A percentile compares a stretch with the other conserved stretches of the same genome.
phyloP scores from a whole-genome alignment of 371 early-diverging fungal genomes.

The Mortierella polycephala region DNA sequence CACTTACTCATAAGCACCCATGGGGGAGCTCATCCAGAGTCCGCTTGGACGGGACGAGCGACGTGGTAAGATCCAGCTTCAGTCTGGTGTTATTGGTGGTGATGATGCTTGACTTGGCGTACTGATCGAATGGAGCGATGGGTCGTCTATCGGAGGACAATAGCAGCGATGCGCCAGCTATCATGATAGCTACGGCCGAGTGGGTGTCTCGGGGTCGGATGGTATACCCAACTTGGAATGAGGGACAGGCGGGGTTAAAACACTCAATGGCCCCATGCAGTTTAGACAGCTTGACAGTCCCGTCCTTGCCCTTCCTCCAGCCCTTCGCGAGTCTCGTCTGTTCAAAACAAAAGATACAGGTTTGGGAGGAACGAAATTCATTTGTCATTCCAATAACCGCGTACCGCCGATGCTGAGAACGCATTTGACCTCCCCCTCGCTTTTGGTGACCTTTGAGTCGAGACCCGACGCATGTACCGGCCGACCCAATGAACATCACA shows the following conservation, averaged over 20 bases:
- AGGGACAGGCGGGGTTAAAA: background rate
- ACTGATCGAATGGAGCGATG: too few relatives aligned
- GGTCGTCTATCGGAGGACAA: too few relatives aligned
- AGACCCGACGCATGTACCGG: background rate
- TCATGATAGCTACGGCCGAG: background rate
- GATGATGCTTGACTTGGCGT: too few relatives aligned
- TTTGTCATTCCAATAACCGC: background rate
- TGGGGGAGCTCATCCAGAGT: too few relatives aligned
- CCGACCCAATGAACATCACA: too few relatives aligned
- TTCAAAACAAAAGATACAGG: constrained; percentile 2
- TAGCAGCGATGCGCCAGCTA: too few relatives aligned
- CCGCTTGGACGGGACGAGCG: too few relatives aligned
- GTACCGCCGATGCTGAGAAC: background rate
- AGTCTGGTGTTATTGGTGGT: too few relatives aligned
- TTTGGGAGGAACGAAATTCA: background rate
- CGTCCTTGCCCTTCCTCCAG: background rate
- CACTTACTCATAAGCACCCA: too few relatives aligned
- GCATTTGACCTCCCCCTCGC: background rate
- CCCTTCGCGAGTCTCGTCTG: background rate
- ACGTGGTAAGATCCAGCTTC: too few relatives aligned
- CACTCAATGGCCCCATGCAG: constrained; percentile 1
- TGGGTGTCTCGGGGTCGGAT: background rate
- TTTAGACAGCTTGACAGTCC: background rate
- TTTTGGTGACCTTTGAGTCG: background rate
- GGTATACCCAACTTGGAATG: background rate